Percentiles rank a stretch among this genome's conserved stretches.
These are phyloP conservation scores for Penicillium nucicola DNA, from an alignment of 495 filamentous ascomycete genomes.

Conservation along the genomic window DNA sequence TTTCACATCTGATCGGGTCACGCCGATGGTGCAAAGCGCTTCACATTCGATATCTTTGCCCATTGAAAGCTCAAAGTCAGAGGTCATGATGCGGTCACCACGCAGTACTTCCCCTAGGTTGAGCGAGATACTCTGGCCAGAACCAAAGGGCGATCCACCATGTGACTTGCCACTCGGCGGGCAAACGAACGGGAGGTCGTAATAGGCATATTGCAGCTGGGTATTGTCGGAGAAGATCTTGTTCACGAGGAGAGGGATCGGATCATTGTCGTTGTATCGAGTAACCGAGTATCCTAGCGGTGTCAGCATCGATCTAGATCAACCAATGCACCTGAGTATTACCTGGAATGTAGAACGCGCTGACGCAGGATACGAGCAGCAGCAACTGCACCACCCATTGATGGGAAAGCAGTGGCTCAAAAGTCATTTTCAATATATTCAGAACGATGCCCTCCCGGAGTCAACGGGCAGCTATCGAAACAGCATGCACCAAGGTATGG, in stretches of 20 bases:
- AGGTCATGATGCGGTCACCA: conserved; percentile 85
- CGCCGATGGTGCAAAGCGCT: conserved; percentile 67
- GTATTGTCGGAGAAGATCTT: conserved; percentile 94
- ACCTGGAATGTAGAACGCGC: conserved; percentile 82
- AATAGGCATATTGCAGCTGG: conserved; percentile 91
- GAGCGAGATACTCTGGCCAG: conserved; percentile 76
- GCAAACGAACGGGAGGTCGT: conserved; percentile 88
- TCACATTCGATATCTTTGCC: conserved; percentile 73
- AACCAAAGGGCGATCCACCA: conserved; percentile 67
- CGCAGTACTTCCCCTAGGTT: conserved; percentile 93
- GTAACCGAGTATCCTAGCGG: conserved; percentile 70
- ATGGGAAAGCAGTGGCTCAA: conserved; percentile 17
- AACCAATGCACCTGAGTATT: conserved; percentile 17
- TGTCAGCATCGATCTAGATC: conserved; percentile 14
- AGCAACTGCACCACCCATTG: conserved; percentile 35
- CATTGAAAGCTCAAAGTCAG: conserved; percentile 84
- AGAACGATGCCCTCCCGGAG: conserved; percentile 21
- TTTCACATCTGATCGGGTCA: conserved; percentile 64
- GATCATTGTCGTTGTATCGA: conserved; percentile 74
- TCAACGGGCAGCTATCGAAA: conserved; percentile 10
- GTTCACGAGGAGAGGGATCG: conserved; percentile 87
- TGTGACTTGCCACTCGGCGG: conserved; percentile 70
- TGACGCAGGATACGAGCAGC: conserved; percentile 38
- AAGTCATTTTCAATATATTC: conserved; percentile 24
- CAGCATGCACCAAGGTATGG: conserved; percentile 17